Evolutionary conservation across 441 rosid species (phyloP).

Genomic region (Pelargonium australe): DNA sequence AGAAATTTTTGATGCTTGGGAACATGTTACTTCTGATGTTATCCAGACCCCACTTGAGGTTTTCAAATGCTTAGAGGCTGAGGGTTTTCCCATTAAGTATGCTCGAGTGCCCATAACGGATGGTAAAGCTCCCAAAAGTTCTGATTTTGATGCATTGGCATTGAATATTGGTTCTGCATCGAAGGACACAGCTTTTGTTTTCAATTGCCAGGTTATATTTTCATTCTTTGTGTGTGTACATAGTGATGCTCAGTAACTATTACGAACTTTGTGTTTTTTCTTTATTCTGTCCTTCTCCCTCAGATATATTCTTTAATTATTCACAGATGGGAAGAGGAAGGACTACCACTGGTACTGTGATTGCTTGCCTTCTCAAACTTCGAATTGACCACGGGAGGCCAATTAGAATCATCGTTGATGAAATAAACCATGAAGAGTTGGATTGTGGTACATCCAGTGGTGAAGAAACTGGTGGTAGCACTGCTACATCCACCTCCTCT

Average conservation of each 20-base stretch:
- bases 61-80: constrained; percentile 73
- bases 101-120: constrained; percentile 98
- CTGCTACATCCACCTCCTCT: constrained; percentile 31
- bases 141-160: constrained; percentile 79
- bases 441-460: constrained; percentile 92
- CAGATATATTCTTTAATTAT: constrained; percentile 20
- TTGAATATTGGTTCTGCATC: constrained; percentile 85
- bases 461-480: constrained; percentile 69
- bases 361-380: constrained; percentile 95
- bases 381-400: constrained; percentile 89
- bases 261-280: constrained; percentile 17
- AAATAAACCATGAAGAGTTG: constrained; percentile 50
- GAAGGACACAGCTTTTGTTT: constrained; percentile 84
- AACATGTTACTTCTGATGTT: constrained; percentile 65
- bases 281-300: constrained; percentile 12
- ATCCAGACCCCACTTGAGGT: constrained; percentile 96
- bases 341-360: constrained; percentile 97
- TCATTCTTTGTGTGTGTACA: constrained; percentile 14
- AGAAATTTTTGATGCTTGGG: constrained; percentile 93
- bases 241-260: constrained; percentile 13
- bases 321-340: constrained; percentile 99
- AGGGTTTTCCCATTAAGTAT: constrained; percentile 80
- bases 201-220: constrained; percentile 91
- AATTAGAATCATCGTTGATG: constrained; percentile 54
- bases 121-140: constrained; percentile 98